Percentiles rank a stretch among this genome's conserved stretches.
These are phyloP conservation scores for Quercus rubra DNA, from an alignment of 306 rosid genomes.

Conservation along the genomic window DNA sequence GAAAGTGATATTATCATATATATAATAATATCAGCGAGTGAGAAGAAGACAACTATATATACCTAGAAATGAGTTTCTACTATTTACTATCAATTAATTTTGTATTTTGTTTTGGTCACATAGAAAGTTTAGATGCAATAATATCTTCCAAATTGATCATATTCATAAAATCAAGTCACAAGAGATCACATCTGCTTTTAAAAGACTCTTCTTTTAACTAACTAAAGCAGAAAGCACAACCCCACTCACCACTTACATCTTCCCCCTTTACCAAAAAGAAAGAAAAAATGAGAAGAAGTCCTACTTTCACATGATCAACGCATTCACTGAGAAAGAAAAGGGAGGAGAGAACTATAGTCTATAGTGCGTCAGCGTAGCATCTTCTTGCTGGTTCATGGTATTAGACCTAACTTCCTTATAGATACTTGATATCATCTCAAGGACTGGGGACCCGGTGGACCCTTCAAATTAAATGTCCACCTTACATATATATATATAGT, in stretches of 20 bases:
- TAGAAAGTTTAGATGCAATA: not conserved
- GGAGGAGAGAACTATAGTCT: not conserved
- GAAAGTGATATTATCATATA: not conserved
- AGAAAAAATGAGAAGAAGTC: not conserved
- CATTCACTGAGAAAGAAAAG: not conserved
- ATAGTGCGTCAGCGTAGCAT: not conserved
- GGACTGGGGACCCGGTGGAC: not conserved
- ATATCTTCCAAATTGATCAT: not conserved
- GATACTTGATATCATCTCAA: not conserved
- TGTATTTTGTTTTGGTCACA: not conserved
- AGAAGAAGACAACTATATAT: not conserved
- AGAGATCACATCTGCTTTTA: slow-evolving; percentile 15
- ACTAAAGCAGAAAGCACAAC: not conserved
- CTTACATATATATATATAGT: not conserved
- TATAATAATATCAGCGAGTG: not conserved
- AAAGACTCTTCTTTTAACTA: not conserved
- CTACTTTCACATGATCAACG: not conserved
- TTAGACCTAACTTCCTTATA: not conserved
- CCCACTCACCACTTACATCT: slow-evolving; percentile 7
- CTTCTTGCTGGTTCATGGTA: not conserved
- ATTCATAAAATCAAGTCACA: slow-evolving; percentile 1
- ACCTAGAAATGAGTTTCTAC: not conserved
- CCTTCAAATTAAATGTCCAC: not conserved
- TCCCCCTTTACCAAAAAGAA: not conserved
- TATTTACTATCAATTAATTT: not conserved